Conservation (phyloP, 306 rosid genomes). For the Castanea crenata region DNA sequence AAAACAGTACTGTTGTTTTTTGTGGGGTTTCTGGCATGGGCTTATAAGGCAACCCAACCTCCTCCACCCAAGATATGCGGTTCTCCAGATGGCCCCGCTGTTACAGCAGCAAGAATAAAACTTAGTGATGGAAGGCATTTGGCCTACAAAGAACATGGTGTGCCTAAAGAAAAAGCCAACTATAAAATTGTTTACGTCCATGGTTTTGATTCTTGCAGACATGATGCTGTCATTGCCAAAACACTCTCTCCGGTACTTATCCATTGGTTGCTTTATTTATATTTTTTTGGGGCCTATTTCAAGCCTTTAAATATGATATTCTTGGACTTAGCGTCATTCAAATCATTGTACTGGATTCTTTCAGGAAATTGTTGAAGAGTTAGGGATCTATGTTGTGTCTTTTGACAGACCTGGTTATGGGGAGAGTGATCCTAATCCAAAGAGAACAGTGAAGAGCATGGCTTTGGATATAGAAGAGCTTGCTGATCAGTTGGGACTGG, state of each 20-base stretch:
- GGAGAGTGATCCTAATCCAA: conserved; percentile 93
- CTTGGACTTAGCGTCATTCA: conserved; percentile 6
- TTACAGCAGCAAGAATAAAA: conserved; percentile 73
- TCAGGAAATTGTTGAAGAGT: conserved; percentile 57
- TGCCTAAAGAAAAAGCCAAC: conserved; percentile 60
- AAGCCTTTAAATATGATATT: not conserved
- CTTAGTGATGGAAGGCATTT: conserved; percentile 88
- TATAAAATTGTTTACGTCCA: conserved; percentile 62
- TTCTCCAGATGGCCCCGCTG: conserved; percentile 61
- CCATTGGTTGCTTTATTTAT: not conserved
- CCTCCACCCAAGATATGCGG: conserved; percentile 79
- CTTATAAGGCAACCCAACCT: conserved; percentile 70
- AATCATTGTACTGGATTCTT: conserved; percentile 19
- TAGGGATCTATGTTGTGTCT: conserved; percentile 64
- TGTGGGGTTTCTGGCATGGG: conserved; percentile 72
- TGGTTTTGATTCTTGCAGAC: conserved; percentile 66
- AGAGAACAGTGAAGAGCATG: conserved; percentile 59
- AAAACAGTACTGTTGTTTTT: conserved; percentile 47
- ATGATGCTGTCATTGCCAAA: conserved; percentile 42
- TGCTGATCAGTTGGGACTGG: conserved; percentile 75
- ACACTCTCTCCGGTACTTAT: conserved; percentile 58
- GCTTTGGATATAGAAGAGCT: conserved; percentile 86
- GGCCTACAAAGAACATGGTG: conserved; percentile 85
- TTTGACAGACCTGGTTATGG: conserved; percentile 95
- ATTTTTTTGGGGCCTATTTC: not conserved